Percentiles rank a stretch among this genome's conserved stretches.
These are phyloP conservation scores for Nigrospora sphaerica DNA, from an alignment of 2,329 filamentous ascomycete genomes.

Conservation along the genomic window DNA sequence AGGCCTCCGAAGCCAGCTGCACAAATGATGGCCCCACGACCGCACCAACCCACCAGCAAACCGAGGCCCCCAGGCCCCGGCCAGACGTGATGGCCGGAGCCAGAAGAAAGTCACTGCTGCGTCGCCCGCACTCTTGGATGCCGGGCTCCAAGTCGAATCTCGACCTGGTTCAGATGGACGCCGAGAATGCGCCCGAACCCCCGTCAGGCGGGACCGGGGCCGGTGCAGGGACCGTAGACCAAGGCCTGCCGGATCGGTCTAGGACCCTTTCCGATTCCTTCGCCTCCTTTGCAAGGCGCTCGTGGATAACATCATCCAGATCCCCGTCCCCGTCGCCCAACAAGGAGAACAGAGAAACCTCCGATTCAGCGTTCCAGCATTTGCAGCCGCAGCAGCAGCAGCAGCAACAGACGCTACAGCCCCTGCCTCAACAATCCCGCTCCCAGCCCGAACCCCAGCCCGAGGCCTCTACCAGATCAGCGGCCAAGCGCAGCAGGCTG, in stretches of 20 bases:
- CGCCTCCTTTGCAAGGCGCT: slow-evolving; percentile 41
- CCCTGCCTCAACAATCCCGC: no score
- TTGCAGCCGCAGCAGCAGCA: no score
- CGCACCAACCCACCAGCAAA: slow-evolving; percentile 11
- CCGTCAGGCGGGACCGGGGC: slow-evolving; percentile 3
- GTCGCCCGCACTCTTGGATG: slow-evolving; percentile 46
- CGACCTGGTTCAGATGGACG: slow-evolving; percentile 24
- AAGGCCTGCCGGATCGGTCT: slow-evolving; percentile 24
- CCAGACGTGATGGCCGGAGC: slow-evolving; percentile 15
- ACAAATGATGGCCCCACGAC: slow-evolving; percentile 19
- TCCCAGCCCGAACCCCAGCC: slow-evolving; percentile 7
- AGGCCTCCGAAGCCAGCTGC: slow-evolving; percentile 9
- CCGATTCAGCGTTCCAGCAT: slow-evolving; percentile 13
- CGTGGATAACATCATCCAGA: slow-evolving; percentile 43
- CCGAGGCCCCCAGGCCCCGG: slow-evolving; percentile 17
- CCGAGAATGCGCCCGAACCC: slow-evolving; percentile 14
- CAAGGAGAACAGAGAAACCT: slow-evolving; percentile 17
- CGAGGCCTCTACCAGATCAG: slow-evolving; percentile 20
- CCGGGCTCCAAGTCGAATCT: slow-evolving; percentile 34
- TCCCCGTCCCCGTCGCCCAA: slow-evolving; percentile 36
- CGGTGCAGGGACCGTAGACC: slow-evolving; percentile 14
- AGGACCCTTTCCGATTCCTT: slow-evolving; percentile 38
- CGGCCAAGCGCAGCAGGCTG: slow-evolving; percentile 21
- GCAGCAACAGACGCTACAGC: no score
- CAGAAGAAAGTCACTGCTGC: slow-evolving; percentile 39